A percentile compares a stretch with the other conserved stretches of the same genome.
These are phyloP conservation scores for Trichoderma atrobrunneum DNA, from an alignment of 2,329 filamentous ascomycete species.

Conservation along the genomic window DNA sequence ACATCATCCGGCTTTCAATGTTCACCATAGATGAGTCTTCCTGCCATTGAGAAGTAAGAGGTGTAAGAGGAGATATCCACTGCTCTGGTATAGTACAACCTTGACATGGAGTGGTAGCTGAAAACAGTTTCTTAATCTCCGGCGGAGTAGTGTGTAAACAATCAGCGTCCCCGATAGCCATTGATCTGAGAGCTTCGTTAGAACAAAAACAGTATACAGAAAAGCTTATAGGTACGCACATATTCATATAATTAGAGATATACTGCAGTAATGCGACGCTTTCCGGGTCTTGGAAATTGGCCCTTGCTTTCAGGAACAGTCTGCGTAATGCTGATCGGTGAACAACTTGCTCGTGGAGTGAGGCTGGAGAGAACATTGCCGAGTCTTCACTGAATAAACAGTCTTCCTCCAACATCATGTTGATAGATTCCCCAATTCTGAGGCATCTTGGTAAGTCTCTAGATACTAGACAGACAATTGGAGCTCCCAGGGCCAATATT, in stretches of 20 bases:
- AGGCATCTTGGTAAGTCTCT: not conserved
- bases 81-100: not conserved
- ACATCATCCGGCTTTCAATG: not conserved
- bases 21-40: not conserved
- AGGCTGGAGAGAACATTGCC: not conserved
- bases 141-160: not conserved
- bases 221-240: not conserved
- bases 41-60: not conserved
- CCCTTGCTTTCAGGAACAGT: not conserved
- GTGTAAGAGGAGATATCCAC: not conserved
- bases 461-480: not conserved
- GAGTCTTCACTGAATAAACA: not conserved
- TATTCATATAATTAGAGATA: constrained; percentile 2
- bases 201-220: not conserved
- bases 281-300: not conserved
- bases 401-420: not conserved
- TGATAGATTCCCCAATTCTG: not conserved
- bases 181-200: not conserved
- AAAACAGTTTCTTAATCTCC: not conserved
- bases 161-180: not conserved
- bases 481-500: not conserved
- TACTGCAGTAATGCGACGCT: not conserved
- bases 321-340: not conserved
- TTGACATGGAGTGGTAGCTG: not conserved
- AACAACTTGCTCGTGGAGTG: not conserved